Percentiles rank a stretch among this genome's conserved stretches.
Evolutionary conservation across 192 early-diverging fungal genomes (phyloP).

Genomic region (Entomortierella beljakovae): DNA sequence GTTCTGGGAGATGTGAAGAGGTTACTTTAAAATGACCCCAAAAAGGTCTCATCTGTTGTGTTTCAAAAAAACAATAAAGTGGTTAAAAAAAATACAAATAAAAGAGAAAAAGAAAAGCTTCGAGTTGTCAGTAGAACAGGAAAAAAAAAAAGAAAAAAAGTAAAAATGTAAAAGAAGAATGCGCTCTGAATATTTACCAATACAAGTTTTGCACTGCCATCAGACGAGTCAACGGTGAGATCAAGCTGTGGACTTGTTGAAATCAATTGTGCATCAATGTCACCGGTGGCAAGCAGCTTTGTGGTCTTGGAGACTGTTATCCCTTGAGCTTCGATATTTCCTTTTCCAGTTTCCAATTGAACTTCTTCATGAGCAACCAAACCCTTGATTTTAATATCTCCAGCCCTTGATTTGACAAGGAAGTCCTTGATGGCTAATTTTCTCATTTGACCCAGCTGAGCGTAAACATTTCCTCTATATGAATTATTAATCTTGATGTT

Average conservation of each 20-base stretch:
- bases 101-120: neutral
- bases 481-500: neutral
- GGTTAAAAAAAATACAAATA: neutral
- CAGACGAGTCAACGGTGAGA: too few species aligned
- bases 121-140: neutral
- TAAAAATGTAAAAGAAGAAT: neutral
- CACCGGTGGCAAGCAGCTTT: too few species aligned
- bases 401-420: neutral
- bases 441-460: neutral
- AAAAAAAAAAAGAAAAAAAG: neutral
- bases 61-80: neutral
- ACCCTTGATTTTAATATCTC: neutral
- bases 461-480: neutral
- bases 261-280: too few species aligned
- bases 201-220: too few species aligned
- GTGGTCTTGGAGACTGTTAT: too few species aligned
- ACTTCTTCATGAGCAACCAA: too few species aligned
- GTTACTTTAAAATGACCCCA: neutral
- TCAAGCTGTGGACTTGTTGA: too few species aligned
- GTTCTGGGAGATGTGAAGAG: neutral
- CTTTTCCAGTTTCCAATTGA: too few species aligned
- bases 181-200: too few species aligned
- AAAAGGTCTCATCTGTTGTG: neutral
- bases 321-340: too few species aligned
- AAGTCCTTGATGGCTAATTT: neutral